Conservation (phyloP, 2,329 filamentous ascomycete genomes). For the Tolypocladium nubicola region DNA sequence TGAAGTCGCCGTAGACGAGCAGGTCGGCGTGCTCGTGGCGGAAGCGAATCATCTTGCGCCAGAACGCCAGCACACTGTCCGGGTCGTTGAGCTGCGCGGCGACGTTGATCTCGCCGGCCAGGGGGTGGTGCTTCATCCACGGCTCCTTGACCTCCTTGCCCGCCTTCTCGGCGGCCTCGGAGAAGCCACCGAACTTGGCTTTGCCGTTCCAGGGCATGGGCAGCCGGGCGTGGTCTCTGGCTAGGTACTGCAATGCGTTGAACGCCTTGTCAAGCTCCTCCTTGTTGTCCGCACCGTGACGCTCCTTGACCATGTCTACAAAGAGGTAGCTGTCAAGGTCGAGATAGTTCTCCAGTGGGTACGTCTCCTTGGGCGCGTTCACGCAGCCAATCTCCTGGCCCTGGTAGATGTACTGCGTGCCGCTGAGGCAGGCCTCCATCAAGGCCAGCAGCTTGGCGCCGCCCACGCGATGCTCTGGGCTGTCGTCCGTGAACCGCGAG, state of each 20-base stretch:
- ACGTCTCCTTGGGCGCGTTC: slow-evolving; percentile 47
- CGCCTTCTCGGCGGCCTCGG: slow-evolving; percentile 21
- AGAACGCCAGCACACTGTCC: slow-evolving; percentile 22
- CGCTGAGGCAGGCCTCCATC: slow-evolving; percentile 39
- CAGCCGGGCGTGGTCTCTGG: slow-evolving; percentile 53
- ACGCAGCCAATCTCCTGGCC: slow-evolving; percentile 57
- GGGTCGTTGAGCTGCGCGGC: slow-evolving; percentile 35
- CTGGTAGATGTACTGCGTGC: slow-evolving; percentile 57
- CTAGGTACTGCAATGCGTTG: slow-evolving; percentile 19
- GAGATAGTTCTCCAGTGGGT: slow-evolving; percentile 44
- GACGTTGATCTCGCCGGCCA: slow-evolving; percentile 39
- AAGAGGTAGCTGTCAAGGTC: slow-evolving; percentile 38
- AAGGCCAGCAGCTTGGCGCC: slow-evolving; percentile 50
- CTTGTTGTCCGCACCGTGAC: slow-evolving; percentile 14
- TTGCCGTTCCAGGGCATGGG: slow-evolving; percentile 53
- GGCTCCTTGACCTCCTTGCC: slow-evolving; percentile 16
- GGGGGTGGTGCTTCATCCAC: slow-evolving; percentile 22
- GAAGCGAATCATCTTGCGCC: slow-evolving; percentile 18
- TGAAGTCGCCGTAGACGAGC: slow-evolving; percentile 23
- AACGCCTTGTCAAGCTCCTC: slow-evolving; percentile 24
- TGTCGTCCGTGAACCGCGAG: slow-evolving; percentile 40
- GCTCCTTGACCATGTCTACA: slow-evolving; percentile 18
- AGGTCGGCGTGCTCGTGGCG: slow-evolving; percentile 20
- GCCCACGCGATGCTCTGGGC: slow-evolving; percentile 32
- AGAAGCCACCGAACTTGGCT: slow-evolving; percentile 21